Conservation (phyloP, 1,284 basidiomycete genomes). For the Microbotryum scabiosae region DNA sequence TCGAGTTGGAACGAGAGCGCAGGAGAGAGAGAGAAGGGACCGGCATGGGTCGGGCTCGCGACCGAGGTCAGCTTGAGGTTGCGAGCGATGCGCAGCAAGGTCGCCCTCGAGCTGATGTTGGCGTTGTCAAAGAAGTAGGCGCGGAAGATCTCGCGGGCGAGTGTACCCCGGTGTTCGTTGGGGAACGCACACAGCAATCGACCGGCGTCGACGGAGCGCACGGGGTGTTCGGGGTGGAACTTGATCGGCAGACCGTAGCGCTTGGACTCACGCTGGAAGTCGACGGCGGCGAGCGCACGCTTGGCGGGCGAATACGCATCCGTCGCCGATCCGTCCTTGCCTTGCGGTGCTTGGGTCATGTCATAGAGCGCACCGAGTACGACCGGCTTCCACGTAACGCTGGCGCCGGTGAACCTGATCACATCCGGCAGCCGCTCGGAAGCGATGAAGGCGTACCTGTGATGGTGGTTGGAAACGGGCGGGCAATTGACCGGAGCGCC, state of each 20-base stretch:
- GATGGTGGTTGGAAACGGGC: too few relatives aligned
- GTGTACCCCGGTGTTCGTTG: not conserved
- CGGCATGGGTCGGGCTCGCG: conserved; percentile 1
- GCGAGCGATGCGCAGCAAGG: conserved; percentile 5
- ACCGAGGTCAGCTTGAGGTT: conserved; percentile 1
- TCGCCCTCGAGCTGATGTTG: conserved; percentile 4
- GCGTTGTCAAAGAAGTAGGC: conserved; percentile 3
- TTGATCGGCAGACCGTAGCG: conserved; percentile 7
- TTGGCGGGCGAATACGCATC: not conserved
- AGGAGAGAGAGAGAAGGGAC: conserved; percentile 1
- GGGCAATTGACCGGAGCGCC: too few relatives aligned
- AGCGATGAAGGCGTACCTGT: conserved; percentile 1
- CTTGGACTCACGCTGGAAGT: conserved; percentile 4
- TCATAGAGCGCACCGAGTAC: conserved; percentile 9
- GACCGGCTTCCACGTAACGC: conserved; percentile 6
- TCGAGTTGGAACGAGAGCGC: not conserved
- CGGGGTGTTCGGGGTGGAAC: conserved; percentile 6
- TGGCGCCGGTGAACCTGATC: conserved; percentile 1
- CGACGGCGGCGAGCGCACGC: not conserved
- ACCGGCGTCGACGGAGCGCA: conserved; percentile 4
- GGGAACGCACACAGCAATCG: conserved; percentile 8
- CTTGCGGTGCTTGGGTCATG: conserved; percentile 8
- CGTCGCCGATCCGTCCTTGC: conserved; percentile 9
- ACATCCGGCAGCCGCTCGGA: conserved; percentile 1
- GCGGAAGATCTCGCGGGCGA: conserved; percentile 6